These are phyloP conservation scores for Wickerhamiella pararugosa DNA, from an alignment of 1,139 yeast genomes.

Conservation along the genomic window DNA sequence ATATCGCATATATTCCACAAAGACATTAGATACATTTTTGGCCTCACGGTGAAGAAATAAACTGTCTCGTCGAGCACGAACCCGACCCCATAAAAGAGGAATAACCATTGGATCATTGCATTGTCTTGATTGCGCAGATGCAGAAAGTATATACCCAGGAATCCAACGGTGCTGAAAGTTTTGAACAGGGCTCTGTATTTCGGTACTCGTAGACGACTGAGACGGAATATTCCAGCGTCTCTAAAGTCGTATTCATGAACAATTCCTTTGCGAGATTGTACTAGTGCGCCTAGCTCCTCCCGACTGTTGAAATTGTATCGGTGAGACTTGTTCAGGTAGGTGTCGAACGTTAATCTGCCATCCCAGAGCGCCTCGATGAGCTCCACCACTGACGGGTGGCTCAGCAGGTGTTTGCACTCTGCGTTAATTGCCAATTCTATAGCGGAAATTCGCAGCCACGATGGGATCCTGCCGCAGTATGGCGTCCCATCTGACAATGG, in stretches of 20 bases:
- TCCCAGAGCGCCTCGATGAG: slow-evolving; percentile 40
- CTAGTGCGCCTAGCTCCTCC: slow-evolving; percentile 18
- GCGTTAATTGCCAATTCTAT: slow-evolving; percentile 43
- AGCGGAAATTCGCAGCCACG: slow-evolving; percentile 37
- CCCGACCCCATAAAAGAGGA: slow-evolving; percentile 27
- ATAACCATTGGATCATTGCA: slow-evolving; percentile 15
- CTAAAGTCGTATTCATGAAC: slow-evolving; percentile 25
- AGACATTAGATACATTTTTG: slow-evolving; percentile 25
- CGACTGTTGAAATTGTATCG: slow-evolving; percentile 20
- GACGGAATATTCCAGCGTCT: slow-evolving; percentile 25
- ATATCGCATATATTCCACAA: slow-evolving; percentile 29
- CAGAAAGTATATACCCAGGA: slow-evolving; percentile 22
- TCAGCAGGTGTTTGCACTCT: slow-evolving; percentile 38
- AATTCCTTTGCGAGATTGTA: slow-evolving; percentile 25
- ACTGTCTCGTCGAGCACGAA: slow-evolving; percentile 27
- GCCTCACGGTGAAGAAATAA: slow-evolving; percentile 24
- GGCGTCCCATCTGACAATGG: slow-evolving; percentile 25
- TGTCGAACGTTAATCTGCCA: slow-evolving; percentile 33
- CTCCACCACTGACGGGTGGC: slow-evolving; percentile 40
- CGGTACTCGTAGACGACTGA: slow-evolving; percentile 26
- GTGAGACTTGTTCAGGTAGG: slow-evolving; percentile 27
- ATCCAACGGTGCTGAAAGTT: slow-evolving; percentile 28
- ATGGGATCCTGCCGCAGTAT: slow-evolving; percentile 20
- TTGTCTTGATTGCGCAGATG: slow-evolving; percentile 19
- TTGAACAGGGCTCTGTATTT: slow-evolving; percentile 28